These are phyloP conservation scores for Euphorbia celastroides DNA, from an alignment of 441 rosid genomes.

Conservation along the genomic window DNA sequence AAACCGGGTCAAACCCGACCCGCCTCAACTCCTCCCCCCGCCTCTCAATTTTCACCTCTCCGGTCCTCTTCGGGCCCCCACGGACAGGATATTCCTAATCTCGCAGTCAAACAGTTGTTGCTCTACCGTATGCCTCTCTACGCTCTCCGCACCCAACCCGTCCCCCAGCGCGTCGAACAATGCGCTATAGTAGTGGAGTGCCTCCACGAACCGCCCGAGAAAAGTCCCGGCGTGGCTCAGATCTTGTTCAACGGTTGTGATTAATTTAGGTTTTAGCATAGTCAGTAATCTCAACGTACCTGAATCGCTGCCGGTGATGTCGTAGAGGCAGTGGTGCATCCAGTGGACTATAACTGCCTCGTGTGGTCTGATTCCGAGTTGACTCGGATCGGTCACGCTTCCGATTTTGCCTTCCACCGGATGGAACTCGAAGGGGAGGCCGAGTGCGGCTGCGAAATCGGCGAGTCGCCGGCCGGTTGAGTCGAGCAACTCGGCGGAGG, in stretches of 20 bases:
- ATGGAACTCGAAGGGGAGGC: slow-evolving; percentile 70
- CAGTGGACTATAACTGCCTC: slow-evolving; percentile 85
- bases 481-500: slow-evolving; percentile 62
- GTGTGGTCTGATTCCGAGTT: slow-evolving; percentile 47
- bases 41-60: slow-evolving; percentile 55
- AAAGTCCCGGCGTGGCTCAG: slow-evolving; percentile 63
- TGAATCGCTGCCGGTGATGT: slow-evolving; percentile 62
- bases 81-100: slow-evolving; percentile 73
- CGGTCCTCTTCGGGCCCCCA: slow-evolving; percentile 74
- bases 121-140: slow-evolving; percentile 82
- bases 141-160: slow-evolving; percentile 47
- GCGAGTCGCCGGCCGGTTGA: slow-evolving; percentile 78
- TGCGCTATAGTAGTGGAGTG: slow-evolving; percentile 85
- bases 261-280: slow-evolving; percentile 54
- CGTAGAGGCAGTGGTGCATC: slow-evolving; percentile 89
- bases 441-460: slow-evolving; percentile 62
- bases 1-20: slow-evolving; percentile 63
- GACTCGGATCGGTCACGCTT: slow-evolving; percentile 38
- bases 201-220: slow-evolving; percentile 76
- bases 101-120: slow-evolving; percentile 76
- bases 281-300: slow-evolving; percentile 48
- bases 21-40: slow-evolving; percentile 67
- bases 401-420: slow-evolving; percentile 77
- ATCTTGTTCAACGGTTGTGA: slow-evolving; percentile 83
- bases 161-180: slow-evolving; percentile 84